Percentiles rank a stretch among this genome's conserved stretches.
phyloP scores from a whole-genome alignment of 2,329 filamentous ascomycete genomes.

The Daldinia sp. region DNA sequence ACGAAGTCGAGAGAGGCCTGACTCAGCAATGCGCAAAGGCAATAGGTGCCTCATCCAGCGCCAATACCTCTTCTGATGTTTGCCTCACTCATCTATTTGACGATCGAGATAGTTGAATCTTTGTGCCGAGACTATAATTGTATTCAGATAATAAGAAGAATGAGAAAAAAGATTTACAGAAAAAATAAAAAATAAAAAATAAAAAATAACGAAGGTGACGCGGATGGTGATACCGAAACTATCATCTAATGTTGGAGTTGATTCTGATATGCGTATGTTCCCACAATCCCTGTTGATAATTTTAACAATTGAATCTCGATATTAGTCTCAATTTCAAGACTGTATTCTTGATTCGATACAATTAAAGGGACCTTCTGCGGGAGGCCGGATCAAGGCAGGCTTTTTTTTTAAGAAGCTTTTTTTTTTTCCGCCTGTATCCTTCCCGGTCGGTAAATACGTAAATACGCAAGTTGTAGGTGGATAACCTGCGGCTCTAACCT shows the following conservation, averaged over 20 bases:
- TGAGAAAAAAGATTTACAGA: too few species aligned
- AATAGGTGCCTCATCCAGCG: constrained; percentile 41
- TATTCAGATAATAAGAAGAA: constrained; percentile 1
- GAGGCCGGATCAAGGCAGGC: background rate
- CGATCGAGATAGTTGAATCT: background rate
- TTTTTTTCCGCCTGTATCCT: background rate
- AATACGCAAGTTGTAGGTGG: background rate
- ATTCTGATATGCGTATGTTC: background rate
- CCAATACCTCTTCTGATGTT: constrained; percentile 25
- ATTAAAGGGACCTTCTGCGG: background rate
- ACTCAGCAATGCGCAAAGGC: constrained; percentile 38
- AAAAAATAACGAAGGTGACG: background rate
- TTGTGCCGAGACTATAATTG: constrained; percentile 2
- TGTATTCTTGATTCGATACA: background rate
- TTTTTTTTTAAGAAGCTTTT: background rate
- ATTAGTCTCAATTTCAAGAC: background rate
- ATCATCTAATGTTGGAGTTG: background rate
- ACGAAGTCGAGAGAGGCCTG: constrained; percentile 22
- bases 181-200: too few species aligned
- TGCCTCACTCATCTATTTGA: constrained; percentile 23
- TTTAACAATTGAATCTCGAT: background rate
- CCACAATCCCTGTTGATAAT: background rate
- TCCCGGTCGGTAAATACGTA: background rate
- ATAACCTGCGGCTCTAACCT: background rate
- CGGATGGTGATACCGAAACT: constrained; percentile 1